Evolutionary conservation across 2,329 filamentous ascomycete species (phyloP), one percentile per base, ranked within the genome.

Genomic region (Pseudophaeomoniella oleicola): DNA sequence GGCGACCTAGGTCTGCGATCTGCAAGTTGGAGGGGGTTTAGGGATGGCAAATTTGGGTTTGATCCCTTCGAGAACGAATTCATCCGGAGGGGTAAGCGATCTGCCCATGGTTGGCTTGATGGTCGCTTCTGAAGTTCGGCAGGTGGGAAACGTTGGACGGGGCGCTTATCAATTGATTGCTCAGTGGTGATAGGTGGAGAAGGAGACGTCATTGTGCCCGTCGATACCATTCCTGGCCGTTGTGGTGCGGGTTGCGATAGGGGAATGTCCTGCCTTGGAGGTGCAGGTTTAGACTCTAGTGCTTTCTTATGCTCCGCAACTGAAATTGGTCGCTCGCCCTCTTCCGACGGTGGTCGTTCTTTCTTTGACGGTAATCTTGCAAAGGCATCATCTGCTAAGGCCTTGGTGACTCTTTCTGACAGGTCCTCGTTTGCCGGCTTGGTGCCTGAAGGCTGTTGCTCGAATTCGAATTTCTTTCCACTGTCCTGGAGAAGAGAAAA

Each of bases 401-500:
- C 80, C 50, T 86, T 76, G 1, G 80, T 74, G 5, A 90, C 72
- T 42, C 75, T 69, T 49, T 81, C 72, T 19, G 69, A 75, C 12
- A 84, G 56, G 18, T 71, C 58, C 30, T 58, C 44, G 9, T 64
- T 59, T 43, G 55, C 56, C 29, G 62, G 58, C 16, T 69, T 63
- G 4, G 63, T 57, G n/a, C 66, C 54, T 11, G 66, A 51, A 31
- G 65, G 57, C 1, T 48, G 47, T 17, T 45, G 60, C 40, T 83
- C 78, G 53, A 94, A 94, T 37, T 88, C 78, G 48, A 94, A 94
- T 41, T 84, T 87, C 42, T 74, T 62, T 3, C 82, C 81, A 42
- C 82, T 74, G 43, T 96, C 86, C 47, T 93, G 85, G 32, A 94
- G 63, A 13, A 98, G 65, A 3, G 88, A 79, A 52, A 98, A 98